Evolutionary conservation across 1,139 yeast species (phyloP).

Genomic region (Yamadazyma jaroonii): DNA sequence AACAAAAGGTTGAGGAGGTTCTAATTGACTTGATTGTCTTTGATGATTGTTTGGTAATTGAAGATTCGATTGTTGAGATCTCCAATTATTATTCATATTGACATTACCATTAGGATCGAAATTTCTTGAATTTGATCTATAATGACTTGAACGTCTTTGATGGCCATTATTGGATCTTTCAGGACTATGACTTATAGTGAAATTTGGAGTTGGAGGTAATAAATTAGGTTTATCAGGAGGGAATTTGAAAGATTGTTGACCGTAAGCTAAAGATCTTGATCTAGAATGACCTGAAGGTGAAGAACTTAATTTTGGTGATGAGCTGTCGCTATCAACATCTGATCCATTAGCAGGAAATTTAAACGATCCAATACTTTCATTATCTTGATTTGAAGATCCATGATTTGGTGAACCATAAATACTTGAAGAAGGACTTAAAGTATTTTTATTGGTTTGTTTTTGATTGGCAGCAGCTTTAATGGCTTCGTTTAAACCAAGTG

Average conservation of each 20-base stretch:
- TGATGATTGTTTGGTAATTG: constrained; percentile 16
- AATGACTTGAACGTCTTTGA: constrained; percentile 49
- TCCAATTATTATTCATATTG: constrained; percentile 64
- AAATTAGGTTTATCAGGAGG: constrained; percentile 35
- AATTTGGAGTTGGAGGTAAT: constrained; percentile 48
- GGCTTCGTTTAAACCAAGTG: constrained; percentile 92
- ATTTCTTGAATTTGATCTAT: constrained; percentile 55
- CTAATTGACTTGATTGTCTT: constrained; percentile 33
- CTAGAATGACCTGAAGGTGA: constrained; percentile 23
- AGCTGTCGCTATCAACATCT: constrained; percentile 14
- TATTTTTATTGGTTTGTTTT: constrained; percentile 54
- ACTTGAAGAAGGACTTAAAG: constrained; percentile 36
- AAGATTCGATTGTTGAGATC: constrained; percentile 33
- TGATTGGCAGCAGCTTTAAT: constrained; percentile 89
- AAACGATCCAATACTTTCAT: constrained; percentile 28
- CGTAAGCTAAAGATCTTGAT: constrained; percentile 41
- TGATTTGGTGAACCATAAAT: constrained; percentile 6
- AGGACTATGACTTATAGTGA: constrained; percentile 38
- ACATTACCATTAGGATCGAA: constrained; percentile 42
- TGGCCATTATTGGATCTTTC: constrained; percentile 32
- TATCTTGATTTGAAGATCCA: constrained; percentile 5
- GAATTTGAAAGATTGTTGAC: constrained; percentile 44
- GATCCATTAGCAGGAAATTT: constrained; percentile 30
- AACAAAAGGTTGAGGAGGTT: constrained; percentile 54
- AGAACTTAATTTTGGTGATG: constrained; percentile 15